Evolutionary conservation across 371 early-diverging fungal species (phyloP), one percentile per base, ranked within the genome.

Genomic region (Lichtheimia corymbifera): DNA sequence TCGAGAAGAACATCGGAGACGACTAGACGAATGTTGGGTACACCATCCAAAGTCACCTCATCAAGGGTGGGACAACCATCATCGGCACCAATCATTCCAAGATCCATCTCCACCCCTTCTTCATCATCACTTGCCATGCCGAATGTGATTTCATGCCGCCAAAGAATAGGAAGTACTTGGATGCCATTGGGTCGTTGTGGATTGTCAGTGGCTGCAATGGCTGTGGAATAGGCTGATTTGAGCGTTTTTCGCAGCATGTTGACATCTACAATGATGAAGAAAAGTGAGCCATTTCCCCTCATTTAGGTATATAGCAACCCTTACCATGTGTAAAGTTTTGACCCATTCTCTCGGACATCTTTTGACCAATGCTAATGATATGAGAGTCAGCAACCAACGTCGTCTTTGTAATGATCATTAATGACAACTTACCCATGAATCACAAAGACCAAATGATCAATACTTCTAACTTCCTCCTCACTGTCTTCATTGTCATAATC

Each of bases 1-100:
- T 93, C 95, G 65, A 93, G 70, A 28, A 92, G 78, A 1, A 93
- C 92, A 71, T 95, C 93, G 1, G 91, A 89, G 5, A 93, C 90
- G 25, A 93, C 67, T 64, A 82, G 87, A 18, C 95, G 83, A 45
- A 93, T 89, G 42, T 89, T 86, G 4, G 92, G 93, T 9, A 92
- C 91, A 12, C 92, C 91, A 11, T 92, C 91, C 28, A 91, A 69
- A 27, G 89, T 87, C 42, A 95, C 87, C 56, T 93, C 93, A 43
- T 91, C 89, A 30, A 93, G 62, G 0, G 88, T 87, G 4, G 91
- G 86, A n/a, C 78, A 79, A 2, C 86, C 83, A 52, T 88, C 88
- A 59, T 85, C 80, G 18, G 65, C 69, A 41, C 78, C 80, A 0
- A 75, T 73, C n/a, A 72, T 66, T 17, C 85, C 83, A 44, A 85